Conservation (phyloP, 108 stramenopile species). For the Nannochloropsis gaditana region DNA sequence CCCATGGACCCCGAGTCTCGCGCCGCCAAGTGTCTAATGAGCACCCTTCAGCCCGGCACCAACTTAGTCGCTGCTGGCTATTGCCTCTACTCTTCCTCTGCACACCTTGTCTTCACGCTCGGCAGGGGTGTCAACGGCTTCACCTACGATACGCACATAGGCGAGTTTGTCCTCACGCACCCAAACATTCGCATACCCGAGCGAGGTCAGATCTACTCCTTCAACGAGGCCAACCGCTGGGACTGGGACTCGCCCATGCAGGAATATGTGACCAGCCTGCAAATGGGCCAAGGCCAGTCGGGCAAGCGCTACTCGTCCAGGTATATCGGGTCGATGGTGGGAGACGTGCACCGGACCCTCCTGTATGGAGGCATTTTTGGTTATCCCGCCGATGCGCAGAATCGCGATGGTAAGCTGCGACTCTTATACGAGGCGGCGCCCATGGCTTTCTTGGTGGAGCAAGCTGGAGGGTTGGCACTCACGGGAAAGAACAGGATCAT, state of each 20-base stretch:
- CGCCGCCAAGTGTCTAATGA: slow-evolving; percentile 64
- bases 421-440: slow-evolving; percentile 88
- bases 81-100: slow-evolving; percentile 80
- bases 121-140: slow-evolving; percentile 58
- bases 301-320: slow-evolving; percentile 58
- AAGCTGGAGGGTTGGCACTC: slow-evolving; percentile 48
- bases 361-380: slow-evolving; percentile 60
- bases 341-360: slow-evolving; percentile 57
- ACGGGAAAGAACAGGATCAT: slow-evolving; percentile 43
- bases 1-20: slow-evolving; percentile 60
- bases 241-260: slow-evolving; percentile 73
- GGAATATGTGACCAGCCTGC: slow-evolving; percentile 55
- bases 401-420: slow-evolving; percentile 68
- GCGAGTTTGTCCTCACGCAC: slow-evolving; percentile 62
- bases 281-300: slow-evolving; percentile 76
- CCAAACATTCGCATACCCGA: slow-evolving; percentile 72
- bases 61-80: slow-evolving; percentile 63
- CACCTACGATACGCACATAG: slow-evolving; percentile 57
- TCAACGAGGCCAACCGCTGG: slow-evolving; percentile 67
- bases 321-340: slow-evolving; percentile 67
- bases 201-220: slow-evolving; percentile 75
- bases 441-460: slow-evolving; percentile 78
- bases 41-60: slow-evolving; percentile 63
- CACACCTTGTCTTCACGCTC: slow-evolving; percentile 76
- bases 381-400: slow-evolving; percentile 51